A percentile compares a stretch with the other conserved stretches of the same genome.
Conservation (phyloP, 305 asterid species). For the Fraxinus xanthoxyloides region DNA sequence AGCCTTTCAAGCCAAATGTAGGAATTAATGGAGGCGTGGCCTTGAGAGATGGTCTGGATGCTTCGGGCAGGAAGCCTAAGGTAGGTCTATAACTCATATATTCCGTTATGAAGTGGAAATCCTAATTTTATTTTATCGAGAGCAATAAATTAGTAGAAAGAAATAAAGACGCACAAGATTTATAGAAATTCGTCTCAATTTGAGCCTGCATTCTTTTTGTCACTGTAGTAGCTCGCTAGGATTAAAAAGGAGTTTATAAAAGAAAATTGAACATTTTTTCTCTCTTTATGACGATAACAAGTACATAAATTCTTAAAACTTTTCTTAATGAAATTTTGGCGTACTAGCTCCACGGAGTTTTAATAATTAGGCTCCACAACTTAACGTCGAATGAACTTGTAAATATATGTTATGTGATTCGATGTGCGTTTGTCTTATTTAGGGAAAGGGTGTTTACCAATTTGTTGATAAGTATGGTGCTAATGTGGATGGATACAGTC, state of each 20-base stretch:
- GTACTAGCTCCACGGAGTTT: neutral
- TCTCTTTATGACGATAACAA: too few relatives aligned
- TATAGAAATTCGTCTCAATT: too few relatives aligned
- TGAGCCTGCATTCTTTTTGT: too few relatives aligned
- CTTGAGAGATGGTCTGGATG: conserved; percentile 64
- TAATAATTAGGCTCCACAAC: neutral
- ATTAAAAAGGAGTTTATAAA: too few relatives aligned
- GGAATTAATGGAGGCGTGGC: conserved; percentile 70
- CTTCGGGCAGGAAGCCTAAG: conserved; percentile 75
- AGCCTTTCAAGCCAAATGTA: conserved; percentile 12
- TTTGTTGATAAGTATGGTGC: conserved; percentile 93
- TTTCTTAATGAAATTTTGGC: neutral
- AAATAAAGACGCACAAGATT: too few relatives aligned
- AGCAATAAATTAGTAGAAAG: too few relatives aligned
- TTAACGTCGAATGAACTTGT: neutral
- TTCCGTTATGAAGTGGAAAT: too few relatives aligned
- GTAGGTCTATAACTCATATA: conserved; percentile 22
- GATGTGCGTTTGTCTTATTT: conserved; percentile 5
- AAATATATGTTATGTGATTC: neutral
- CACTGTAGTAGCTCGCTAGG: too few relatives aligned
- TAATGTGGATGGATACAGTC: conserved; percentile 97
- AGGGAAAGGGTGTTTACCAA: conserved; percentile 99
- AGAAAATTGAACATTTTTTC: too few relatives aligned
- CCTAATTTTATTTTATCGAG: too few relatives aligned
- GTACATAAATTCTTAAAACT: neutral